Percentiles rank a stretch among this genome's conserved stretches.
phyloP scores from a whole-genome alignment of 371 early-diverging fungal genomes.

The Circinella minor region DNA sequence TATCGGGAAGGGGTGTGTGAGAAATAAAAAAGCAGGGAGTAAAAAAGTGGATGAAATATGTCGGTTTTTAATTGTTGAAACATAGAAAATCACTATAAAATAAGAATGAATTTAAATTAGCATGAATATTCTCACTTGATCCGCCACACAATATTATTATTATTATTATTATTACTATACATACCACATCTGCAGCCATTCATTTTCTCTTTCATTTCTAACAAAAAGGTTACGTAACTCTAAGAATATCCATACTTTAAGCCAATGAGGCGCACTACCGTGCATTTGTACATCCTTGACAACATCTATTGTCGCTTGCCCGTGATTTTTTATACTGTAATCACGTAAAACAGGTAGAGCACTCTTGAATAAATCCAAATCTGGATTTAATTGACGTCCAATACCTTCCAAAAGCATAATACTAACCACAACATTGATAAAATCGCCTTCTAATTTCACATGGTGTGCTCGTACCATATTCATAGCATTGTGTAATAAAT shows the following conservation, averaged over 20 bases:
- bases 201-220: conserved; percentile 45
- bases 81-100: conserved; percentile 22
- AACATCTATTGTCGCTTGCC: conserved; percentile 52
- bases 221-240: conserved; percentile 74
- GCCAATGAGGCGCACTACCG: conserved; percentile 55
- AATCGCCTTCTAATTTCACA: conserved; percentile 92
- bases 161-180: not conserved
- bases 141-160: not conserved
- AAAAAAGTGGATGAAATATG: not conserved
- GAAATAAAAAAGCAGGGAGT: not conserved
- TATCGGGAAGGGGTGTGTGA: not conserved
- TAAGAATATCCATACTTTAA: conserved; percentile 81
- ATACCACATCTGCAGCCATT: conserved; percentile 56
- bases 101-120: no score
- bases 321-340: conserved; percentile 64
- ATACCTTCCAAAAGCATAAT: conserved; percentile 94
- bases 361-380: conserved; percentile 88
- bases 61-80: conserved; percentile 12
- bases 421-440: conserved; percentile 89
- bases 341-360: conserved; percentile 80
- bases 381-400: conserved; percentile 87
- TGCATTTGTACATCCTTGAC: conserved; percentile 54
- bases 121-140: not conserved
- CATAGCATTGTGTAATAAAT: conserved; percentile 80
- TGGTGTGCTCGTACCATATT: conserved; percentile 88